These are phyloP conservation scores for Xylaria sp. DNA, from an alignment of 2,329 filamentous ascomycete genomes.

Conservation along the genomic window DNA sequence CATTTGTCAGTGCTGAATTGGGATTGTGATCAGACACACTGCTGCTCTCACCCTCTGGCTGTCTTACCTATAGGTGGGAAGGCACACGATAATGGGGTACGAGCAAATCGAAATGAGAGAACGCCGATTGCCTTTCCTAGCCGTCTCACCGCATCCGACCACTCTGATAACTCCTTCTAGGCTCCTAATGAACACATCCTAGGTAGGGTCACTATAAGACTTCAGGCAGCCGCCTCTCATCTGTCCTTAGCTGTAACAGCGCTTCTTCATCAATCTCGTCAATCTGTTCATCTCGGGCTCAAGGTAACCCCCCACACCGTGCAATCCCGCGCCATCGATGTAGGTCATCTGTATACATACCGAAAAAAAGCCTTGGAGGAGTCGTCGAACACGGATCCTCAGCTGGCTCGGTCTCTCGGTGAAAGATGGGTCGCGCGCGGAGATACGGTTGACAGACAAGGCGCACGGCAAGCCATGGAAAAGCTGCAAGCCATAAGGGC, in stretches of 20 bases:
- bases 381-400: not conserved
- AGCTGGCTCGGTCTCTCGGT: not conserved
- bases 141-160: not conserved
- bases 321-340: not conserved
- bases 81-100: not conserved
- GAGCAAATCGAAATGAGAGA: not conserved
- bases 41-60: not conserved
- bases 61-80: not conserved
- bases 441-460: conserved; percentile 4
- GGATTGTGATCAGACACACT: not conserved
- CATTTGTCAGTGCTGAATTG: conserved; percentile 4
- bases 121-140: not conserved
- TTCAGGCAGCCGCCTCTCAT: not conserved
- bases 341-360: no score
- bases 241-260: not conserved
- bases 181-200: not conserved
- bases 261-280: not conserved
- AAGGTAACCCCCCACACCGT: not conserved
- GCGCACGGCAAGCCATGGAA: conserved; percentile 6
- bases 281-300: not conserved
- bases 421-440: conserved; percentile 3
- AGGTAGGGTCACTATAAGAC: conserved; percentile 1
- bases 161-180: not conserved
- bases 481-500: conserved; percentile 5
- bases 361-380: no score